Evolutionary conservation across 2,329 filamentous ascomycete species (phyloP), one percentile per base, ranked within the genome.

Genomic region (Sordariomycetes sp.): DNA sequence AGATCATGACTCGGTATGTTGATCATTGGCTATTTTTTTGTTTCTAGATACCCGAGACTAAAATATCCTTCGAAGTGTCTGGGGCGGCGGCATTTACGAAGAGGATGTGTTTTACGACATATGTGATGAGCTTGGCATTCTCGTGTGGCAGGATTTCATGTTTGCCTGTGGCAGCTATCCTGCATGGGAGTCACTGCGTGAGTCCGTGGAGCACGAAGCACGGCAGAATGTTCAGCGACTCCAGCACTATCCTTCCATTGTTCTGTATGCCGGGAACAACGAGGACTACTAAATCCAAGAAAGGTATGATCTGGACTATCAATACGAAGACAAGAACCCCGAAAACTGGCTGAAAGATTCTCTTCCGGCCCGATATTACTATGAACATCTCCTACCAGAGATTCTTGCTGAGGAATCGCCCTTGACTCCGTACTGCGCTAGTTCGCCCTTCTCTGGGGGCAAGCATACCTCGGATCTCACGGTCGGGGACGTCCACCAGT

Each of bases 211-310:
- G 39, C 49, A 63, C 17, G 84, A 90, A 55, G 79, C 79, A 24
- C 79, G 40, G 70, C 75, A 74, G 42, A 86, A 88, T 46, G 69
- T 87, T 40, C 76, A 72, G 50, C 65, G 81, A 32, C 66, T 95
- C 26, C 74, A 86, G 29, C 86, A 95, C 53, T 90, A 95, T 51
- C 84, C 88, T 0, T 87, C 76, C 11, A 82, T 95, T 42, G 80
- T 88, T 29, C 81, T 95, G 37, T 94, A 80, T 63, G 87, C 86
- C 4, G 90, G 88, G 11, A 95, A 95, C 60, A 96, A 95, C 49
- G 88, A 96, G 55, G 88, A 95, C 53, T 95, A 95, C 55, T 82
- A 90, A 54, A 82, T 87, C 34, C 80, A 81, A 38, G 86, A 94
- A 54, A 70, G 69, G 17, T 74, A 72, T 42, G 68, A 70, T 1